Conservation (phyloP, 2,329 filamentous ascomycete genomes). For the Colletotrichum cereale region DNA sequence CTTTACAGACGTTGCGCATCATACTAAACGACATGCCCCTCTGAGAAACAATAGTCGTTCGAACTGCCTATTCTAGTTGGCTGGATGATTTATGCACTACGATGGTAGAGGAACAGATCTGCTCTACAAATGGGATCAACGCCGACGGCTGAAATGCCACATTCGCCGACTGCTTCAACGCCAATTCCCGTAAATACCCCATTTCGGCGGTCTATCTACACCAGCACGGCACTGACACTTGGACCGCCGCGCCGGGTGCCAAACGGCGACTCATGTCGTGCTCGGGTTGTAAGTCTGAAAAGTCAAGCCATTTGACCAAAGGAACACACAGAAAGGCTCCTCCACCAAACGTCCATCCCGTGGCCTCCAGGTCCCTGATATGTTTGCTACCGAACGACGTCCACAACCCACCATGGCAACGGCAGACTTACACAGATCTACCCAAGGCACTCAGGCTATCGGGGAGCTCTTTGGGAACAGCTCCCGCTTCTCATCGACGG, state of each 20-base stretch:
- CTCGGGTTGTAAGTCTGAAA: neutral
- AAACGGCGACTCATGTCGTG: neutral
- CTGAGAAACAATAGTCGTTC: neutral
- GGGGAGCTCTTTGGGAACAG: constrained; percentile 1
- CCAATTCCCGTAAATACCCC: neutral
- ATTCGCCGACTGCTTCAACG: constrained; percentile 13
- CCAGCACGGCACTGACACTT: neutral
- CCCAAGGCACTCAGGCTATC: neutral
- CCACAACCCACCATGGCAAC: neutral
- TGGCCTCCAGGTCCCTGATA: neutral
- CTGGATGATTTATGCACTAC: neutral
- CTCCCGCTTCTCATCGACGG: neutral
- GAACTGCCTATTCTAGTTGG: neutral
- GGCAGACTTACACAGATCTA: neutral
- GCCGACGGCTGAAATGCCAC: constrained; percentile 13
- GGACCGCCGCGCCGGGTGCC: neutral
- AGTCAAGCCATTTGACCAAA: neutral
- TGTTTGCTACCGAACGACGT: neutral
- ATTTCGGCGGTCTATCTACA: neutral
- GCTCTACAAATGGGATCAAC: neutral
- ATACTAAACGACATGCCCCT: neutral
- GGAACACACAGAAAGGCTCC: neutral
- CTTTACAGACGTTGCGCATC: neutral
- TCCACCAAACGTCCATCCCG: neutral
- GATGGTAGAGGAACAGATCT: too few species aligned